Percentiles rank a stretch among this genome's conserved stretches.
Evolutionary conservation across 352 stramenopile species (phyloP).

Genomic region (Globisporangium apiculatum): DNA sequence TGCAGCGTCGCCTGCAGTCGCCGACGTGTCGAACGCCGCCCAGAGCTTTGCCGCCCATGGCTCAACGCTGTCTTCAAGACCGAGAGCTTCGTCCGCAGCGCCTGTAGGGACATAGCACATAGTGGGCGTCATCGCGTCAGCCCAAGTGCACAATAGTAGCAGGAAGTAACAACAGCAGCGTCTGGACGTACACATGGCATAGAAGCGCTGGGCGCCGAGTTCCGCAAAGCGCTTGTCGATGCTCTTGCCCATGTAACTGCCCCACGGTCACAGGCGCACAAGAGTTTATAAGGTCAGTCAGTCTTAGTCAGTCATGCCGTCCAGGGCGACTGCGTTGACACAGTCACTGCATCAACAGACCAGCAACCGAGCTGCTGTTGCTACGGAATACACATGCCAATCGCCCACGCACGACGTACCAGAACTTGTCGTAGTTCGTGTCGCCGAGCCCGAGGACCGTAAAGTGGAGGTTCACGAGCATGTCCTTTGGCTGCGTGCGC

Average conservation of each 20-base stretch:
- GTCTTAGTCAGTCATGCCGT: too few species aligned
- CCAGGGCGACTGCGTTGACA: too few species aligned
- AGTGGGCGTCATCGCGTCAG: too few species aligned
- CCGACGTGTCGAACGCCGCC: slow-evolving; percentile 35
- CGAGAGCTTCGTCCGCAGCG: slow-evolving; percentile 91
- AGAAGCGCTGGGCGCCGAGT: slow-evolving; percentile 79
- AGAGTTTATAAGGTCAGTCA: not conserved
- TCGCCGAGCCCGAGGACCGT: slow-evolving; percentile 91
- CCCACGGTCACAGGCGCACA: not conserved
- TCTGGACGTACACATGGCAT: slow-evolving; percentile 21
- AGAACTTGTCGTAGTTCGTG: slow-evolving; percentile 98
- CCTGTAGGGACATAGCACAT: slow-evolving; percentile 3
- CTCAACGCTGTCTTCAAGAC: slow-evolving; percentile 93
- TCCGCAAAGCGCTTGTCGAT: slow-evolving; percentile 88
- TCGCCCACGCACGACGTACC: slow-evolving; percentile 22
- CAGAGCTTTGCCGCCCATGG: slow-evolving; percentile 78
- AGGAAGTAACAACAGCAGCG: too few species aligned
- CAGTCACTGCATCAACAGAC: too few species aligned
- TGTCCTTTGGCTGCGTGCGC: slow-evolving; percentile 64
- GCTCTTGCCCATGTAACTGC: slow-evolving; percentile 79
- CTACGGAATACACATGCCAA: too few species aligned
- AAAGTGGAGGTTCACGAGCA: slow-evolving; percentile 74
- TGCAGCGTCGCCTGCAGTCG: slow-evolving; percentile 10
- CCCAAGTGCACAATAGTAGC: too few species aligned
- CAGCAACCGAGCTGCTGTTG: too few species aligned